Evolutionary conservation across 805 yeast species (phyloP).

Genomic region (Wickerhamomyces canadensis): DNA sequence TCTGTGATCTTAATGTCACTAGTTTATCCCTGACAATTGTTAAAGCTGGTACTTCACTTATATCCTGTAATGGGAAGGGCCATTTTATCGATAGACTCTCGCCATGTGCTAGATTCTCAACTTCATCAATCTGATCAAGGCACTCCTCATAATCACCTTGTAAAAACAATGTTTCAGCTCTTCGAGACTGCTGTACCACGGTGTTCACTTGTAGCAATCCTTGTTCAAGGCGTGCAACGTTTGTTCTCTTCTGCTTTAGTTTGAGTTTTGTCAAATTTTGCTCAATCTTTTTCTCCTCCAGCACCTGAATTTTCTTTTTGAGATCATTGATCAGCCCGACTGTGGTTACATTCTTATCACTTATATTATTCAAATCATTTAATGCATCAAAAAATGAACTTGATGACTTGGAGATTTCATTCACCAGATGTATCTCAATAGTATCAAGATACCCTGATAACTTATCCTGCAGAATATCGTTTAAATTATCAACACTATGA

Average conservation of each 20-base stretch:
- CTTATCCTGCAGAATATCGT: slow-evolving; percentile 66
- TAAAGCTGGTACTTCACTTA: slow-evolving; percentile 27
- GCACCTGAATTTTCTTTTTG: slow-evolving; percentile 35
- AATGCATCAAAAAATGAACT: slow-evolving; percentile 80
- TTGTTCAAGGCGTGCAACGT: slow-evolving; percentile 59
- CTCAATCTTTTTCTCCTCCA: slow-evolving; percentile 45
- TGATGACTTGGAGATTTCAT: slow-evolving; percentile 81
- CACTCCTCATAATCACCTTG: slow-evolving; percentile 46
- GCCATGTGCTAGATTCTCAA: slow-evolving; percentile 57
- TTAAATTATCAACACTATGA: slow-evolving; percentile 41
- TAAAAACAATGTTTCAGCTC: slow-evolving; percentile 41
- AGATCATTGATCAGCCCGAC: slow-evolving; percentile 42
- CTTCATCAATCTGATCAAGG: slow-evolving; percentile 49
- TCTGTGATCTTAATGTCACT: slow-evolving; percentile 49
- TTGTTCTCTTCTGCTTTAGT: slow-evolving; percentile 46
- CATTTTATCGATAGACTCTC: slow-evolving; percentile 33
- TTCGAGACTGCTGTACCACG: slow-evolving; percentile 39
- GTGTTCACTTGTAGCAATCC: slow-evolving; percentile 45
- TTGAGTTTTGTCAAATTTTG: slow-evolving; percentile 46
- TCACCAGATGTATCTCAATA: slow-evolving; percentile 74
- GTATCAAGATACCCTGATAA: slow-evolving; percentile 78
- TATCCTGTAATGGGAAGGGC: slow-evolving; percentile 33
- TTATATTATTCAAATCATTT: slow-evolving; percentile 66
- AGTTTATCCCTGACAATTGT: slow-evolving; percentile 44
- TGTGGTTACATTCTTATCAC: slow-evolving; percentile 47